phyloP scores from a whole-genome alignment of 345 rosid species.

The Heritiera fomes region DNA sequence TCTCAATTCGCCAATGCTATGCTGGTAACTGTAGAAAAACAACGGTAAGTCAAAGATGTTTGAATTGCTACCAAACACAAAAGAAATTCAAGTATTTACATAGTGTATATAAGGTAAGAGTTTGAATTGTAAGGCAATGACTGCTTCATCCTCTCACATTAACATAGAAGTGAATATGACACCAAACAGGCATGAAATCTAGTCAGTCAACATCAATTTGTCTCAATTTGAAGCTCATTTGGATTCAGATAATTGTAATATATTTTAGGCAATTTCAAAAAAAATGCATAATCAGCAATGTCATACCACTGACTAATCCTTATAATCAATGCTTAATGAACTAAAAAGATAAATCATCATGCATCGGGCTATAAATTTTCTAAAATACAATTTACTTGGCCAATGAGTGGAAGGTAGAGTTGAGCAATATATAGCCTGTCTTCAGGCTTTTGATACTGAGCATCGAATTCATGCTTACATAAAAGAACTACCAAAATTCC shows the following conservation, averaged over 20 bases:
- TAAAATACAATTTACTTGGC: slow-evolving; percentile 56
- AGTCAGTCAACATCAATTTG: background rate
- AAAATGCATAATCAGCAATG: background rate
- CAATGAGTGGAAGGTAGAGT: slow-evolving; percentile 80
- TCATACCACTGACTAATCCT: background rate
- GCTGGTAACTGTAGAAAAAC: no score
- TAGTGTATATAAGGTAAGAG: no score
- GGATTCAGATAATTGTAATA: background rate
- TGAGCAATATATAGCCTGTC: slow-evolving; percentile 89
- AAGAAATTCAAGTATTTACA: no score
- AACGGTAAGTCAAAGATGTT: no score
- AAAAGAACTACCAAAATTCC: slow-evolving; percentile 83
- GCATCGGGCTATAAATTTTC: background rate
- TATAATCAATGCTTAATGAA: background rate
- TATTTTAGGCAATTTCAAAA: background rate
- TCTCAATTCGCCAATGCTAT: no score
- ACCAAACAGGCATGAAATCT: background rate
- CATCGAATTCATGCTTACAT: slow-evolving; percentile 97
- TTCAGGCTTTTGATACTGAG: slow-evolving; percentile 97
- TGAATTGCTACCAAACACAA: no score
- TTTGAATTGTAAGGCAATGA: background rate
- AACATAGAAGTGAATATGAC: background rate
- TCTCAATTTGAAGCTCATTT: background rate
- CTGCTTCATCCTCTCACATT: background rate
- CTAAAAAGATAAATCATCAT: background rate